Percentiles rank a stretch among this genome's conserved stretches.
phyloP scores from a whole-genome alignment of 495 filamentous ascomycete genomes.

The Trichoderma asperelloides region DNA sequence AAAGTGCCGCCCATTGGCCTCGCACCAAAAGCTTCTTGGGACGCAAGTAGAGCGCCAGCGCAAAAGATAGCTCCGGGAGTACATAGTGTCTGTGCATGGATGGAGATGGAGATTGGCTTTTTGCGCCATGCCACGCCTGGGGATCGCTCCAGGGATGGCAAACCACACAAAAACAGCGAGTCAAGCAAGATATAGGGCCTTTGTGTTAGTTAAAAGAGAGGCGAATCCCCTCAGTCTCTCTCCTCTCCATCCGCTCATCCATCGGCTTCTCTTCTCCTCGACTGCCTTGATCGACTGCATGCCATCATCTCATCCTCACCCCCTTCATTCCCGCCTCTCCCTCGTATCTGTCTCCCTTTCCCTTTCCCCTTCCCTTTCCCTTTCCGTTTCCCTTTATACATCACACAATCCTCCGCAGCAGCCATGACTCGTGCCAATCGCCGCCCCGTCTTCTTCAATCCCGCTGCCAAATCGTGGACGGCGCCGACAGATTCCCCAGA shows the following conservation, averaged over 20 bases:
- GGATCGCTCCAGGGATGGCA: too few relatives aligned
- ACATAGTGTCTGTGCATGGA: not conserved
- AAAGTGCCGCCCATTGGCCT: not conserved
- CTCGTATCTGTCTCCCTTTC: too few relatives aligned
- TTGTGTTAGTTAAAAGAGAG: not conserved
- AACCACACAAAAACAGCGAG: too few relatives aligned
- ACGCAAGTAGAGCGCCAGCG: not conserved
- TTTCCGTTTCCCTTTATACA: not conserved
- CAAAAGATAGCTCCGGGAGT: not conserved
- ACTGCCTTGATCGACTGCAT: too few relatives aligned
- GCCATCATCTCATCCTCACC: not conserved
- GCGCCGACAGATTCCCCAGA: not conserved
- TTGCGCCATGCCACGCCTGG: too few relatives aligned
- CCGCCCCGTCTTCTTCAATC: slow-evolving; percentile 11
- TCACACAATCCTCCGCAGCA: not conserved
- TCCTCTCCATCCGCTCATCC: not conserved
- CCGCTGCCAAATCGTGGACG: slow-evolving; percentile 6
- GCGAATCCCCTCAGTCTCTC: not conserved
- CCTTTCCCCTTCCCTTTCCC: not conserved
- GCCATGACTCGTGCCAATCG: not conserved
- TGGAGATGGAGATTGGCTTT: not conserved
- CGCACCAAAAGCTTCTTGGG: not conserved
- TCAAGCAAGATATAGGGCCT: too few relatives aligned
- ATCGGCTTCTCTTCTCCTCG: not conserved
- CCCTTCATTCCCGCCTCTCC: not conserved